These are phyloP conservation scores for Nakazawaea ishiwadae DNA, from an alignment of 805 yeast species.

Conservation along the genomic window DNA sequence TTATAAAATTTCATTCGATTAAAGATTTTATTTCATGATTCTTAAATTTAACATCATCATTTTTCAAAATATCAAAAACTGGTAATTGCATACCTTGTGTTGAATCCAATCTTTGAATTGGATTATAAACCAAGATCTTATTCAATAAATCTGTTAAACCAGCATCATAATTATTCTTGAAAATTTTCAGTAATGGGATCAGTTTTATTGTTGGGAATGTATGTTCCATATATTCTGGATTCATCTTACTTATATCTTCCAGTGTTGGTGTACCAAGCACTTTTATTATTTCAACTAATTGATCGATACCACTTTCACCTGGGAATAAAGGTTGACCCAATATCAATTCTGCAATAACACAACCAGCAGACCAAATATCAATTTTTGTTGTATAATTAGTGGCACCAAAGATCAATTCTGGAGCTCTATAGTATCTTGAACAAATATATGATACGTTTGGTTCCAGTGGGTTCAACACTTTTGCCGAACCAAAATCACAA, in stretches of 20 bases:
- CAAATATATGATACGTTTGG: constrained; percentile 96
- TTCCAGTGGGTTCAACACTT: constrained; percentile 81
- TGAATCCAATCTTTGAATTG: constrained; percentile 59
- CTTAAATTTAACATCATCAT: constrained; percentile 17
- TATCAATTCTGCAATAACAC: constrained; percentile 96
- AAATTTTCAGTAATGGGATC: constrained; percentile 64
- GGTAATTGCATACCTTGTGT: constrained; percentile 44
- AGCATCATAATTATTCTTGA: constrained; percentile 44
- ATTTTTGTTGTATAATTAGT: constrained; percentile 94
- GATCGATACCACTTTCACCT: constrained; percentile 97
- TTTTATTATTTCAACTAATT: constrained; percentile 92
- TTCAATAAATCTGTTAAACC: constrained; percentile 55
- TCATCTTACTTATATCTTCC: constrained; percentile 91
- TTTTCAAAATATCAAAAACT: constrained; percentile 52
- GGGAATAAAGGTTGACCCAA: constrained; percentile 97
- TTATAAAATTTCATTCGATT: constrained; percentile 22
- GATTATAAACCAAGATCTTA: constrained; percentile 62
- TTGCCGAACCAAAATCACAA: constrained; percentile 97
- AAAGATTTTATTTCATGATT: constrained; percentile 37
- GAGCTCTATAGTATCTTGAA: constrained; percentile 95
- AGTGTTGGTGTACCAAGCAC: constrained; percentile 92
- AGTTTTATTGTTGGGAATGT: constrained; percentile 85
- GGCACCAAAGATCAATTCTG: constrained; percentile 96
- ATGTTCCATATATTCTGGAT: constrained; percentile 96
- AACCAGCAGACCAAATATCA: constrained; percentile 96